These are phyloP conservation scores for Xylaria sp. DNA, from an alignment of 2,329 filamentous ascomycete genomes.

Conservation along the genomic window DNA sequence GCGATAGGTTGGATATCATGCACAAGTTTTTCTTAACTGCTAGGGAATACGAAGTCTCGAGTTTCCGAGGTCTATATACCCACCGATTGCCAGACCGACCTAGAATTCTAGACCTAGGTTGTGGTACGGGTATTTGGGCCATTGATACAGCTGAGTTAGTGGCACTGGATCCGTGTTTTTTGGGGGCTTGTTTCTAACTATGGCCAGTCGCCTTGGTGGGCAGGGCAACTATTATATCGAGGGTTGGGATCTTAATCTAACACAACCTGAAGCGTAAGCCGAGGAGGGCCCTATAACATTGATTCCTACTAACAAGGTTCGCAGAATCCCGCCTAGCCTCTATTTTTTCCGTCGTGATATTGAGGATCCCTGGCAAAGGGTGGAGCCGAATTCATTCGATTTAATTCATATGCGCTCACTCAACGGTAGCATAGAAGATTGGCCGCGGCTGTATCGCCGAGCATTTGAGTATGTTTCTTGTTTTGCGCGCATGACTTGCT, in stretches of 20 bases:
- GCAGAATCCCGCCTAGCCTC: conserved; percentile 76
- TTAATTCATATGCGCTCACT: conserved; percentile 86
- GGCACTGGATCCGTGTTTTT: neutral
- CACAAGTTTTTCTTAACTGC: conserved; percentile 79
- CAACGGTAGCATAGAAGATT: conserved; percentile 79
- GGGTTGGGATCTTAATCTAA: conserved; percentile 54
- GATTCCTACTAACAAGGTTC: conserved; percentile 33
- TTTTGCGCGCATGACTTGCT: neutral
- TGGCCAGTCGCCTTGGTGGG: conserved; percentile 41
- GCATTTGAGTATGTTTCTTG: conserved; percentile 67
- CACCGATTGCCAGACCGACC: conserved; percentile 54
- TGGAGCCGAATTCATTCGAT: conserved; percentile 72
- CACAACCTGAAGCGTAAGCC: conserved; percentile 53
- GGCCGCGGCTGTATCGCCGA: conserved; percentile 78
- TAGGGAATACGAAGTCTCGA: conserved; percentile 56
- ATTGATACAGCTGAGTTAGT: conserved; percentile 84
- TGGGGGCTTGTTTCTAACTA: conserved; percentile 24
- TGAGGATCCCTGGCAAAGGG: conserved; percentile 74
- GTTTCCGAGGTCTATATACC: conserved; percentile 44
- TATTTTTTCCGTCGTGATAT: conserved; percentile 79
- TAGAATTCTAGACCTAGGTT: conserved; percentile 75
- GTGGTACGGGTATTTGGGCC: conserved; percentile 91
- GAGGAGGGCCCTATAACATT: neutral
- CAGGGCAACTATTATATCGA: conserved; percentile 46
- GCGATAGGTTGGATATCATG: conserved; percentile 83